Base-by-base conservation (phyloP, 2,329 filamentous ascomycete species). In the Mollisia scopiformis region DNA sequence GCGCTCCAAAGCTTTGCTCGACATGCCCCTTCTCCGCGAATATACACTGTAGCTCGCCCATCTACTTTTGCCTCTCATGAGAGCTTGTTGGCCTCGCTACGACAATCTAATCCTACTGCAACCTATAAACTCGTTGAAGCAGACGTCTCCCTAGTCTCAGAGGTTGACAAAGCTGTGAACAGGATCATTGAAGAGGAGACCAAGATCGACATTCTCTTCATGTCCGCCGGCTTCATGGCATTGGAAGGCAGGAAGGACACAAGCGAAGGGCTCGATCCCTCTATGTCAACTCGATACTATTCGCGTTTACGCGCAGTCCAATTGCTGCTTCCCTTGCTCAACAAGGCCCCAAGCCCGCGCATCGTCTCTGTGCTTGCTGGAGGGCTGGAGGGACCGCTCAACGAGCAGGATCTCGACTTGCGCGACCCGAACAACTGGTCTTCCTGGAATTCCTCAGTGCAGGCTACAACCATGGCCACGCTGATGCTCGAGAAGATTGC, bases 321-420 rank as follows among this genome's bases (percentile, higher is more conserved):
- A 52, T 83, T 85, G 55, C 78, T 89, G 0, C 79, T 88, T 16
- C 85, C 85, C 0, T 75, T 81, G 0, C 75, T 88, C 0, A 78
- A 82, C 0, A 62, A 74, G 0, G 62, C 71, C 1, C 73, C 84
- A 11, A 27, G 28, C 19, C 77, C 80, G 0, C 80, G 83, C 10
- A 82, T 86, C n/a, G 77, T 87, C 28, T 79, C 74, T 16, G 80
- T 87, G 14, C 71, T 82, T 0, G 79, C 77, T 0, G 84, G 76
- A 5, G 79, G 80, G n/a, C 75, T 77, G 19, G 84, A 87, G 73
- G 79, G 80, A 7, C 51, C 21, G 19, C 52, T 63, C 13, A 71
- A 86, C 27, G 71, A 75, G 0, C 70, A 78, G 41, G 79, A 84
- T 60, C 74, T 83, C 28, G 76, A 77, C 39, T 72, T 67, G 55